phyloP scores from a whole-genome alignment of 768 basidiomycete genomes.

The Naganishia randhawae region DNA sequence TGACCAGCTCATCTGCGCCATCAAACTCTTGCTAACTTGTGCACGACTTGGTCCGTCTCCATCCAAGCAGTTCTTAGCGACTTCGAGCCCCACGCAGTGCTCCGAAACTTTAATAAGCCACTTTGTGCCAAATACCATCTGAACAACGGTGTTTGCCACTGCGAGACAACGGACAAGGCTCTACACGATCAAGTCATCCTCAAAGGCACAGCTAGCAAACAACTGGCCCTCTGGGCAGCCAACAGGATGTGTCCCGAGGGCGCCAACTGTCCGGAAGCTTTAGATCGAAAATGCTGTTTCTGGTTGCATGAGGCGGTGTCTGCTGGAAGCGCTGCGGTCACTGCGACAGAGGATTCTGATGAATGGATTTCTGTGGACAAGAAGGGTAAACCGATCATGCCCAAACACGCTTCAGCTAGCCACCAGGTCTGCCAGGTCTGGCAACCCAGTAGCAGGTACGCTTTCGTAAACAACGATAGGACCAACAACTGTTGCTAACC shows the following conservation, averaged over 20 bases:
- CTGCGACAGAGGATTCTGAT: not conserved
- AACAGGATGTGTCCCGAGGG: slow-evolving; percentile 13
- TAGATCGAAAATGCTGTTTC: not conserved
- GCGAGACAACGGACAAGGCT: not conserved
- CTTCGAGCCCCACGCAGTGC: not conserved
- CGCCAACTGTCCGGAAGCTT: not conserved
- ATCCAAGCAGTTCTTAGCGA: not conserved
- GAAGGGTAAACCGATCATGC: slow-evolving; percentile 14
- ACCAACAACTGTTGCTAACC: too few species aligned
- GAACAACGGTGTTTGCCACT: slow-evolving; percentile 2
- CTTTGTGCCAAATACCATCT: slow-evolving; percentile 17
- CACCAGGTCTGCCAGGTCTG: not conserved
- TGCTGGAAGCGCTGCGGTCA: not conserved
- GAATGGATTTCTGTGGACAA: slow-evolving; percentile 12
- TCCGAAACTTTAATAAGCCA: not conserved
- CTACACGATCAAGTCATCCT: slow-evolving; percentile 5
- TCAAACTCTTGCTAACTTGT: not conserved
- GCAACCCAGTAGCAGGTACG: slow-evolving; percentile 14
- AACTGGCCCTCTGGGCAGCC: slow-evolving; percentile 10
- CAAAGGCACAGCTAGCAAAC: not conserved
- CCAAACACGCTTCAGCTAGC: too few species aligned
- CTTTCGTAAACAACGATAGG: not conserved
- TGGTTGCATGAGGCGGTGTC: slow-evolving; percentile 1
- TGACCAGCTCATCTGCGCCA: too few species aligned
- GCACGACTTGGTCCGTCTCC: not conserved